Percentiles rank a stretch among this genome's conserved stretches.
phyloP scores from a whole-genome alignment of 306 rosid genomes.

The Vicia faba region DNA sequence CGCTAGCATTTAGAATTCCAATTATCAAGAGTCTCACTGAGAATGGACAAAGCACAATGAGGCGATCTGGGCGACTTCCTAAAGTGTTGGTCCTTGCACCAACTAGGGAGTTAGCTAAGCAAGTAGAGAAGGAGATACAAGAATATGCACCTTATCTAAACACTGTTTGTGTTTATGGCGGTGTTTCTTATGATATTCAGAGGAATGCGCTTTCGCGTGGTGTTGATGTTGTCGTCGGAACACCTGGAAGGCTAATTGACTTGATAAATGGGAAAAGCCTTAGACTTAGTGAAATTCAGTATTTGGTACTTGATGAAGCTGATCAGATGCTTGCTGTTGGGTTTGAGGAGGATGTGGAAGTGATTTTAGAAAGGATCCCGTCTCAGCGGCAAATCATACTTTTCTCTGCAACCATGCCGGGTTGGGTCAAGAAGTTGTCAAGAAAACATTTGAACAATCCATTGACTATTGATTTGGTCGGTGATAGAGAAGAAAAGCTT shows the following conservation, averaged over 20 bases:
- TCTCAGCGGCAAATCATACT: constrained; percentile 87
- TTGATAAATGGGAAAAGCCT: constrained; percentile 82
- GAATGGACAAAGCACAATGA: constrained; percentile 51
- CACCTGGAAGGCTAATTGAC: constrained; percentile 97
- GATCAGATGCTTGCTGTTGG: constrained; percentile 99
- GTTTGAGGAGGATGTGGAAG: constrained; percentile 97
- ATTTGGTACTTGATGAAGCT: constrained; percentile 95
- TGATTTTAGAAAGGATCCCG: constrained; percentile 75
- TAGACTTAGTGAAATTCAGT: constrained; percentile 72
- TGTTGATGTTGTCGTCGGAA: constrained; percentile 98
- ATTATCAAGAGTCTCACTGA: constrained; percentile 66
- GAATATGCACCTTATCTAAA: constrained; percentile 85
- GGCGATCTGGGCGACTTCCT: constrained; percentile 75
- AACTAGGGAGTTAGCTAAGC: constrained; percentile 93
- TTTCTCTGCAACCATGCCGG: constrained; percentile 96
- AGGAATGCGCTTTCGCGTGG: constrained; percentile 89
- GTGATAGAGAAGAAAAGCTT: constrained; percentile 86
- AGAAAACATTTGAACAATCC: constrained; percentile 84
- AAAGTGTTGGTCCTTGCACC: constrained; percentile 84
- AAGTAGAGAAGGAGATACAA: constrained; percentile 94
- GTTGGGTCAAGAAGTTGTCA: constrained; percentile 88
- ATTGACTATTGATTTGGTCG: constrained; percentile 95
- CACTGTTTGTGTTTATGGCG: constrained; percentile 94
- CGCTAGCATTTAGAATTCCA: constrained; percentile 91
- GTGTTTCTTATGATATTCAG: constrained; percentile 82